phyloP scores from a whole-genome alignment of 1,284 basidiomycete species.

The Apiotrichum gracile region DNA sequence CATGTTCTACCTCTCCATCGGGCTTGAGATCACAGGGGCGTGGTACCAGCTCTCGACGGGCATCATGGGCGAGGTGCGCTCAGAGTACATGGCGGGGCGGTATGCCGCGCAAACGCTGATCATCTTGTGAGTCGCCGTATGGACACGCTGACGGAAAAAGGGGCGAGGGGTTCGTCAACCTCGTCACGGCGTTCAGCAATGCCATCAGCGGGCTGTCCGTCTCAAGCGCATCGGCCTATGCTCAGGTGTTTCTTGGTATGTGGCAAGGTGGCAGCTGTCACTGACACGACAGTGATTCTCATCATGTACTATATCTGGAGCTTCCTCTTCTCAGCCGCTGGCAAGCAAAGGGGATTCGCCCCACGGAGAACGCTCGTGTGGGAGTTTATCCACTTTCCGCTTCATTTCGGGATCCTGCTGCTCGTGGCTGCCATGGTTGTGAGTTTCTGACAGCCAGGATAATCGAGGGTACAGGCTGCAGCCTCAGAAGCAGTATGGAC shows the following conservation, averaged over 20 bases:
- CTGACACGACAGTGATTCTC: constrained; percentile 6
- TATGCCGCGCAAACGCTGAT: constrained; percentile 33
- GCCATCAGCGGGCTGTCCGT: constrained; percentile 23
- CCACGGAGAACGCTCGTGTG: constrained; percentile 14
- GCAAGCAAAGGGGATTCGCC: constrained; percentile 8
- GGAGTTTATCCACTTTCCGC: constrained; percentile 10
- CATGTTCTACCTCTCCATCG: constrained; percentile 24
- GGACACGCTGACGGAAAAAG: constrained; percentile 5
- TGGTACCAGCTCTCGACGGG: constrained; percentile 1
- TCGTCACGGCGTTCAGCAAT: constrained; percentile 19
- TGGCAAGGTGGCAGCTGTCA: neutral
- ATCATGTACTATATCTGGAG: constrained; percentile 26
- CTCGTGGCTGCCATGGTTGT: neutral
- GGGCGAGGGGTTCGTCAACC: constrained; percentile 29
- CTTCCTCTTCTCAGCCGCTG: constrained; percentile 25
- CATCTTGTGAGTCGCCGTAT: constrained; percentile 19
- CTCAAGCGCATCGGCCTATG: constrained; percentile 16
- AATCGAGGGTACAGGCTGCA: neutral
- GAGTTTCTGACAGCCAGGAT: too few relatives aligned
- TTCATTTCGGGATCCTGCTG: neutral
- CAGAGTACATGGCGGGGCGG: constrained; percentile 6
- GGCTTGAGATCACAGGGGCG: constrained; percentile 12
- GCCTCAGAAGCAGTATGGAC: too few relatives aligned
- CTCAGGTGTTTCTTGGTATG: constrained; percentile 17
- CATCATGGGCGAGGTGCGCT: neutral